Base-by-base conservation (phyloP, 116 monocot genomes). In the Thalassia testudinum region DNA sequence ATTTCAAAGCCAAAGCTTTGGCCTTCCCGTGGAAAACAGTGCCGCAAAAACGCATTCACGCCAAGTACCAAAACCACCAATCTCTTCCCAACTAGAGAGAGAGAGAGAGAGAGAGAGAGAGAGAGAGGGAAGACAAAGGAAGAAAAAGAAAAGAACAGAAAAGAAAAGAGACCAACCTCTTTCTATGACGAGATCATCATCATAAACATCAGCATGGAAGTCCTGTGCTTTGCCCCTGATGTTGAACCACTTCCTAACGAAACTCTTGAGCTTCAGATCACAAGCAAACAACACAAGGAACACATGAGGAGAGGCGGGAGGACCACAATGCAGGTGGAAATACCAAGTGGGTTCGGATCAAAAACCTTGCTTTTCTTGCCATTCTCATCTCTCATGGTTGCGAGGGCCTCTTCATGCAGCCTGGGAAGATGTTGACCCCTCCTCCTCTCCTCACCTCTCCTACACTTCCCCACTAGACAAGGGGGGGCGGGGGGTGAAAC, bases 361-460 rank as follows among this genome's bases (percentile, higher is more conserved):
- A 58, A 30, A 30, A 75, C 75, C 69, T 75, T 75, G 75, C 69
- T 75, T 69, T 65, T 75, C 68, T 75, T 68, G 13, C 43, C 21
- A 44, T 55, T 75, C 22, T 75, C 75, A 75, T 87, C 87, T 81
- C 81, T 93, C 93, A 93, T 93, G 70, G 81, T 87, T 75, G 56
- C 78, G 3, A 75, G 48, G 59, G 29, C 58, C 64, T 53, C 70
- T 47, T 70, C 70, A 70, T 70, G 58, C 70, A 64, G 70, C 52
- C n/a, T n/a, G n/a, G n/a, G n/a, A n/a, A n/a, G n/a, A n/a, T n/a
- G n/a, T n/a, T n/a, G n/a, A n/a, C n/a, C n/a, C n/a, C n/a, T n/a
- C n/a, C n/a, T n/a, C n/a, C n/a, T n/a, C n/a, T n/a, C n/a, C n/a
- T n/a, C n/a, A n/a, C n/a, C n/a, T n/a, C n/a, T n/a, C n/a, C n/a